phyloP scores from a whole-genome alignment of 164 flowering plant species.

The Tetrastigma voinierianum region DNA sequence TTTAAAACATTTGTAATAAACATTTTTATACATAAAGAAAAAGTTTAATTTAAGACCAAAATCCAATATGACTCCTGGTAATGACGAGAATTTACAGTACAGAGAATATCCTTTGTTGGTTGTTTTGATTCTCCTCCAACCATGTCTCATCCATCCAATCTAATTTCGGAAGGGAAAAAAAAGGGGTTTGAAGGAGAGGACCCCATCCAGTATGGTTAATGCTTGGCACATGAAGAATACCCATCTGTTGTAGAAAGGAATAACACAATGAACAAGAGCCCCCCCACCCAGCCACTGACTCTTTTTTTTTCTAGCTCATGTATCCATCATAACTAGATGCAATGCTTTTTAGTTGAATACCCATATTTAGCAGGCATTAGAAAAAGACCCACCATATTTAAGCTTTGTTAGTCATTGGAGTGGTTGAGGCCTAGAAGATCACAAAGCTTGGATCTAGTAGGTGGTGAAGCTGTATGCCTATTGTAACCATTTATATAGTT shows the following conservation, averaged over 20 bases:
- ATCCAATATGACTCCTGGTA: too few species aligned
- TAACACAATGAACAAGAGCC: background rate
- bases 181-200: too few species aligned
- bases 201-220: background rate
- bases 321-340: slow-evolving; percentile 12
- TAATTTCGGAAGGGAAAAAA: too few species aligned
- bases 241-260: slow-evolving; percentile 3
- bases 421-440: slow-evolving; percentile 8
- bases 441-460: background rate
- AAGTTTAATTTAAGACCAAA: too few species aligned
- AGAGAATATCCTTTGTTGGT: too few species aligned
- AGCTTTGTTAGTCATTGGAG: background rate
- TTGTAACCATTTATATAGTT: too few species aligned
- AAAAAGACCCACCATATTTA: slow-evolving; percentile 1
- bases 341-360: slow-evolving; percentile 1
- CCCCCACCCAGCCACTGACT: background rate
- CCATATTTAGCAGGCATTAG: background rate
- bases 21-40: too few species aligned
- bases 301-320: slow-evolving; percentile 12
- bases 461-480: too few species aligned
- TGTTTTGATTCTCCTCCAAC: too few species aligned
- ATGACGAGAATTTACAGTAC: too few species aligned
- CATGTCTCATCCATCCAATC: too few species aligned
- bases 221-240: background rate
- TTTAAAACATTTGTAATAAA: too few species aligned